A percentile compares a stretch with the other conserved stretches of the same genome.
Evolutionary conservation across 345 rosid genomes (phyloP).

Genomic region (Sisymbrium altissimum): DNA sequence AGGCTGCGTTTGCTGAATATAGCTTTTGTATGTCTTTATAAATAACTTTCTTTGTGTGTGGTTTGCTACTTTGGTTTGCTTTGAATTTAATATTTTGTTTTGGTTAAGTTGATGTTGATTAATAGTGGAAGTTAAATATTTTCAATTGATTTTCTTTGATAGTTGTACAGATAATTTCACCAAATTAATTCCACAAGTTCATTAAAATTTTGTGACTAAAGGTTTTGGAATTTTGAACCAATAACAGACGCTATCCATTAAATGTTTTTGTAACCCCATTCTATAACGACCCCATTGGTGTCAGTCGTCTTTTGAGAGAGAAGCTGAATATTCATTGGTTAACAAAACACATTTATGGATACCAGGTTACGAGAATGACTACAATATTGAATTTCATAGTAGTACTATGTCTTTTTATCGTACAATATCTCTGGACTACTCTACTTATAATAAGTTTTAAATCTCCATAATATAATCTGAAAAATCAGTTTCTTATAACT

Average conservation of each 20-base stretch:
- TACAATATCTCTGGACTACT: neutral
- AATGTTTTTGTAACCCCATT: no score
- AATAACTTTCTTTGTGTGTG: neutral
- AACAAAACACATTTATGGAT: neutral
- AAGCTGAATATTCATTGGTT: neutral
- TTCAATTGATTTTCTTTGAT: neutral
- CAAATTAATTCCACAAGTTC: neutral
- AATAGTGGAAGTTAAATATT: neutral
- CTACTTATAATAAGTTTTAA: no score
- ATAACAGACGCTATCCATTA: no score
- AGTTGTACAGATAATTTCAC: neutral
- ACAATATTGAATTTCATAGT: neutral
- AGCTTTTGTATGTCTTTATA: neutral
- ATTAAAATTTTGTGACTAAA: neutral
- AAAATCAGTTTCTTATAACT: no score
- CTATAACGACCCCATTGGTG: neutral
- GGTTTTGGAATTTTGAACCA: neutral
- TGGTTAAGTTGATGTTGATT: neutral
- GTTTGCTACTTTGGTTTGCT: neutral
- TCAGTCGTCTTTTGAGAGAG: neutral
- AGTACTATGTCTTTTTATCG: no score
- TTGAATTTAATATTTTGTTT: neutral
- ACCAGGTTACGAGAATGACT: no score
- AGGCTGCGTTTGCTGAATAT: constrained; percentile 20
- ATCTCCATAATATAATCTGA: no score